Base-by-base conservation (phyloP, 1,284 basidiomycete genomes). In the Malassezia cuniculi region DNA sequence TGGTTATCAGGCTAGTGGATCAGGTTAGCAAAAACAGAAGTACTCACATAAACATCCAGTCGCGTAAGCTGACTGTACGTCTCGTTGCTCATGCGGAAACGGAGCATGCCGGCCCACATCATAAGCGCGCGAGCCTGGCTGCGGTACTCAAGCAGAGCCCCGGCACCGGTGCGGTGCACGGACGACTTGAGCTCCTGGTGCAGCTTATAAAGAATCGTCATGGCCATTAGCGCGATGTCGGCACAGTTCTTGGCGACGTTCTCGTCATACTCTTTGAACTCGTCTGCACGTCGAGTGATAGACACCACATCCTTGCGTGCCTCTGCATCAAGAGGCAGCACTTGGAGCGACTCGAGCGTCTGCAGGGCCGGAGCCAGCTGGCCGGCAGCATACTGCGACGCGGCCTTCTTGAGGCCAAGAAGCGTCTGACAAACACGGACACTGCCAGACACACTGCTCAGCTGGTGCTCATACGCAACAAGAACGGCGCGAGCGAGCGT, bases 201-300 rank as follows among this genome's bases (percentile, higher is more conserved):
- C 41, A 65, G 47, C 36, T 58, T 55, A 48, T 82, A 81, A 19
- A 97, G 76, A 18, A 81, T 79, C 61, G 87, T 85, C 90, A 95
- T 97, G n/a, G 83, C 82, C 38, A 89, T 76, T 19, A 85, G 77
- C 26, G 95, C 75, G 63, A 93, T 82, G 4, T 79, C 78, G 60
- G 86, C 84, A 61, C 95, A 71, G 70, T 93, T 95, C 49, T 81
- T 76, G 51, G 89, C 82, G 55, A 95, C 73, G 4, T 81, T 76
- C 44, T 75, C 73, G 59, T 94, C 86, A 42, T 93, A 80, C 27
- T 82, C 78, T 66, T 81, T 81, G 72, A 94, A 89, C 57, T 87
- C 82, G 59, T 93, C 85, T 5, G 86, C 83, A 41, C 81, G 77
- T 40, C 81, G 76, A 22, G 84, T 85, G 57, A 89, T 86, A 58